Evolutionary conservation across 2,329 filamentous ascomycete species (phyloP).

Genomic region (Colletotrichum spaethianum): DNA sequence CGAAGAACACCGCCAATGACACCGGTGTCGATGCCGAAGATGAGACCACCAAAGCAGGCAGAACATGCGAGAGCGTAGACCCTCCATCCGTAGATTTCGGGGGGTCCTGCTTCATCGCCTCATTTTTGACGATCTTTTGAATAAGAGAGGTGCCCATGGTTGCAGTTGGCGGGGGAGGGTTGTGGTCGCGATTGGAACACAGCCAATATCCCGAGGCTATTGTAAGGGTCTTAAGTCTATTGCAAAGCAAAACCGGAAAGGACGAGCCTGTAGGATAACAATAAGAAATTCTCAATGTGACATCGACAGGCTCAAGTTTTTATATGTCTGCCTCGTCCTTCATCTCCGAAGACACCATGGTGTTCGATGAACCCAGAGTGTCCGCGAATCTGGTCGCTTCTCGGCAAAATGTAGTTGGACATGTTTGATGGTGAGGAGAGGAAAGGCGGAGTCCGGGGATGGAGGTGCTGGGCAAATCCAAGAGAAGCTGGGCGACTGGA

Average conservation of each 20-base stretch:
- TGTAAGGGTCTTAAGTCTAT: background rate
- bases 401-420: background rate
- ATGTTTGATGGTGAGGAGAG: constrained; percentile 5
- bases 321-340: constrained; percentile 1
- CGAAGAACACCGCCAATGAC: constrained; percentile 48
- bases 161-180: background rate
- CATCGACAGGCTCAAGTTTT: constrained; percentile 6
- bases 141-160: constrained; percentile 32
- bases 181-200: background rate
- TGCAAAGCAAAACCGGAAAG: background rate
- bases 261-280: background rate
- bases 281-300: background rate
- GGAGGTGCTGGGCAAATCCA: constrained; percentile 4
- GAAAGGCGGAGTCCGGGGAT: constrained; percentile 14
- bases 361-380: background rate
- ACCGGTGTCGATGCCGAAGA: constrained; percentile 46
- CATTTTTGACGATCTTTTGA: constrained; percentile 40
- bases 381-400: background rate
- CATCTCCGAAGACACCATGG: background rate
- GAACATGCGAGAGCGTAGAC: constrained; percentile 40
- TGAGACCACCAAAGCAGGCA: constrained; percentile 39
- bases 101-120: constrained; percentile 41
- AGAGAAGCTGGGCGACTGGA: constrained; percentile 15
- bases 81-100: constrained; percentile 40
- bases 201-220: background rate